Conservation (phyloP, 805 yeast genomes). For the Hanseniaspora guilliermondii region DNA sequence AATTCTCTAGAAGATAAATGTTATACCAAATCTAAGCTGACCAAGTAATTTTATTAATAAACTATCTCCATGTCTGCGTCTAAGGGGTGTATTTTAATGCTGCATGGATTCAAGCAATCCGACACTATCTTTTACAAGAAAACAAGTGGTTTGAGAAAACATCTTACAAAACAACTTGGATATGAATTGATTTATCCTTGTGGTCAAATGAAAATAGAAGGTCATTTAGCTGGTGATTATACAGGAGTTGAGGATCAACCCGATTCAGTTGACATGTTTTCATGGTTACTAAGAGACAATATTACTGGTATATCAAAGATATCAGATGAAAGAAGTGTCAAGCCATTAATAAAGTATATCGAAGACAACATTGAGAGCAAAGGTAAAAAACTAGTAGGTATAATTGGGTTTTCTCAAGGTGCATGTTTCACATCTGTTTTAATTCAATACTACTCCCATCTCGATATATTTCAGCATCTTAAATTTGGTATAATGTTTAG, state of each 20-base stretch:
- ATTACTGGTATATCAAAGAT: conserved; percentile 27
- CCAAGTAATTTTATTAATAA: neutral
- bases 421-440: conserved; percentile 66
- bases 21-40: neutral
- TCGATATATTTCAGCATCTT: conserved; percentile 28
- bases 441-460: conserved; percentile 38
- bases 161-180: conserved; percentile 38
- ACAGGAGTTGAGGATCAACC: conserved; percentile 47
- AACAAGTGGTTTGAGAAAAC: conserved; percentile 75
- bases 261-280: conserved; percentile 35
- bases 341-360: conserved; percentile 33
- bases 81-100: conserved; percentile 48
- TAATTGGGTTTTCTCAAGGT: conserved; percentile 88
- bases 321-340: conserved; percentile 28
- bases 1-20: neutral
- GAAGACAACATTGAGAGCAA: conserved; percentile 51
- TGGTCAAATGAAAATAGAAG: conserved; percentile 51
- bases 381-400: conserved; percentile 37
- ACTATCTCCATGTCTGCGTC: neutral
- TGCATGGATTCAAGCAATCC: conserved; percentile 84
- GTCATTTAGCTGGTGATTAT: conserved; percentile 23
- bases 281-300: conserved; percentile 57
- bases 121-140: conserved; percentile 69
- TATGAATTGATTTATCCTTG: conserved; percentile 61
- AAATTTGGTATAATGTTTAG: conserved; percentile 66